Evolutionary conservation across 192 early-diverging fungal genomes (phyloP), one percentile per base, ranked within the genome.

Genomic region (Diversispora eburnea): DNA sequence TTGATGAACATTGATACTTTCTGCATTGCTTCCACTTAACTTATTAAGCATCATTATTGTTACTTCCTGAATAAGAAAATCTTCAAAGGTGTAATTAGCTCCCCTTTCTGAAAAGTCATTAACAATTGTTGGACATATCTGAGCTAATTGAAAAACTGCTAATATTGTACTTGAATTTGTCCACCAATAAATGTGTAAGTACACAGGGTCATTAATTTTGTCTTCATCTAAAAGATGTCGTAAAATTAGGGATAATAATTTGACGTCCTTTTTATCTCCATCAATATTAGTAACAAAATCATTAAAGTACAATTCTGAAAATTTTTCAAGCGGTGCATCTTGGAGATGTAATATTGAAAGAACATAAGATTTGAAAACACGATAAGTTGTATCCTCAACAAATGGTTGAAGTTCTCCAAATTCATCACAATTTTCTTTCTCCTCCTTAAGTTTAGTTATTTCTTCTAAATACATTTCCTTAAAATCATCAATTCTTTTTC

Each of bases 101-200:
- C n/a, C 12, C 7, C n/a, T 20, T 13, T 71, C 70, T 15, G 25
- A 58, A 10, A 68, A 58, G 2, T 71, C 55, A 48, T 67, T 22
- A 41, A 67, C 43, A 41, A 59, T 68, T 15, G 43, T n/a, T 17
- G 66, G 66, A 7, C 43, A 47, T 20, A 58, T 43, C 19, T 41
- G 5, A 20, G 67, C 49, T 7, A 75, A 43, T 7, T 75, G 66
- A n/a, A 75, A 49, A 46, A 59, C 39, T 1, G 67, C 67, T n/a
- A 70, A 39, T 9, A 75, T 39, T 19, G 13, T 12, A 15, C 20
- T 51, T 15, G 33, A 48, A 48, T 75, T 20, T 57, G n/a, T 71
- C 74, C 74, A 75, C 74, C 74, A 75, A 46, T 58, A 57, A 9
- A 43, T 6, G 7, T 75, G 74, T 22, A 59, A 25, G 2, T 17